phyloP scores from a whole-genome alignment of 371 early-diverging fungal species.

The Chytridium lagenaria region DNA sequence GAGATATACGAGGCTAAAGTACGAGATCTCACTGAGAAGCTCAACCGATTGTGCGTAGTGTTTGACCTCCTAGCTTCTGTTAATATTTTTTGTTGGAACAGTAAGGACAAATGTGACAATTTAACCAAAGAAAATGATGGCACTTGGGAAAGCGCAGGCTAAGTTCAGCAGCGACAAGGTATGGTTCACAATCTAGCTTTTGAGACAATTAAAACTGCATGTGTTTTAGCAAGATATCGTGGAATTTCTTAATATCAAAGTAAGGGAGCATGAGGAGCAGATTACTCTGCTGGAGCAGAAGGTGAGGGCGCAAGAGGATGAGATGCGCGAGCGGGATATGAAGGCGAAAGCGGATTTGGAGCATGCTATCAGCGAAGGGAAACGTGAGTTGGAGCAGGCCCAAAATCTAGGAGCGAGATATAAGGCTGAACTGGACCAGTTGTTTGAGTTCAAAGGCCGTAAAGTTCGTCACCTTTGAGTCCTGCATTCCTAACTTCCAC shows the following conservation, averaged over 20 bases:
- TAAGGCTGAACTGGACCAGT: constrained; percentile 53
- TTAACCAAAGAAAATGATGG: constrained; percentile 53
- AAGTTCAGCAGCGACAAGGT: constrained; percentile 60
- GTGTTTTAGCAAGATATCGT: constrained; percentile 59
- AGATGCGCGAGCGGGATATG: constrained; percentile 46
- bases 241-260: constrained; percentile 65
- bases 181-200: not conserved
- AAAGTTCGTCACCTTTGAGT: constrained; percentile 41
- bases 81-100: constrained; percentile 4
- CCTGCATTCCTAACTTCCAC: not conserved
- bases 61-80: not conserved
- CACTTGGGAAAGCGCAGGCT: constrained; percentile 52
- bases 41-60: constrained; percentile 41
- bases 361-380: constrained; percentile 24
- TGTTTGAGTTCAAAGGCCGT: constrained; percentile 49
- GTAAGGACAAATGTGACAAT: constrained; percentile 55
- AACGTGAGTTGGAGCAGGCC: constrained; percentile 47
- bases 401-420: constrained; percentile 44
- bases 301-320: constrained; percentile 49
- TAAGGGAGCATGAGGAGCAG: constrained; percentile 60
- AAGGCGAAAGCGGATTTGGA: constrained; percentile 43
- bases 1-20: constrained; percentile 58
- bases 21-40: constrained; percentile 53
- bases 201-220: not conserved
- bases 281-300: constrained; percentile 47